phyloP scores from a whole-genome alignment of 176 grass and related monocot species.

The Oryza brachyantha region DNA sequence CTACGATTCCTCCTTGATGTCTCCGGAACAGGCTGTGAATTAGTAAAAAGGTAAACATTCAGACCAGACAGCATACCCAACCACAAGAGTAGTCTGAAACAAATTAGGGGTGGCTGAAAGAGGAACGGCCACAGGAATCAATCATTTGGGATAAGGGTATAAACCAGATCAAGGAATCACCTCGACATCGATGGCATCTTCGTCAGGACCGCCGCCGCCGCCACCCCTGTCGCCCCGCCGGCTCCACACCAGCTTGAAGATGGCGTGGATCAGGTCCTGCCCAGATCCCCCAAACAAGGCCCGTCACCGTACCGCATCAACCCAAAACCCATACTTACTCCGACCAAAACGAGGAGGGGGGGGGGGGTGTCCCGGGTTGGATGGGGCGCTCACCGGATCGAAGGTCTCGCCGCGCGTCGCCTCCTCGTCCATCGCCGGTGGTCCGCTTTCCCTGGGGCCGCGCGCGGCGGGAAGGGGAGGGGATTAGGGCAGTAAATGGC shows the following conservation, averaged over 20 bases:
- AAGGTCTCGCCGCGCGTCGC: slow-evolving; percentile 34
- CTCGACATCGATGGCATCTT: slow-evolving; percentile 38
- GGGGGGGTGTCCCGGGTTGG: not conserved
- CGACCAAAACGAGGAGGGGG: not conserved
- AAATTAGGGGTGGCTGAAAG: too few species aligned
- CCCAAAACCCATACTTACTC: not conserved
- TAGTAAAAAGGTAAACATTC: not conserved
- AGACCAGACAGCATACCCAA: not conserved
- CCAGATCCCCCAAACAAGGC: not conserved
- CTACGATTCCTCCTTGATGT: slow-evolving; percentile 58
- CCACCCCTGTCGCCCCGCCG: slow-evolving; percentile 32
- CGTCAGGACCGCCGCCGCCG: not conserved
- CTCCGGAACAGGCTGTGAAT: slow-evolving; percentile 48
- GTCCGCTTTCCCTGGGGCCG: not conserved
- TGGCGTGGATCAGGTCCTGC: slow-evolving; percentile 71
- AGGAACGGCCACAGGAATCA: not conserved
- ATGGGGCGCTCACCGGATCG: slow-evolving; percentile 33
- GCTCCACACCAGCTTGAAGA: slow-evolving; percentile 90
- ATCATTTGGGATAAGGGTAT: not conserved
- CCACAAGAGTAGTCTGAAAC: not conserved
- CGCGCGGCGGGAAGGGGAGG: not conserved
- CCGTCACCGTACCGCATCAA: not conserved
- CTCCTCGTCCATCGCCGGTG: slow-evolving; percentile 30
- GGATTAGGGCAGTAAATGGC: slow-evolving; percentile 5
- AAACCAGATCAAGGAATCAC: slow-evolving; percentile 15